phyloP scores from a whole-genome alignment of 352 stramenopile species.

The Phytopythium helicoides region DNA sequence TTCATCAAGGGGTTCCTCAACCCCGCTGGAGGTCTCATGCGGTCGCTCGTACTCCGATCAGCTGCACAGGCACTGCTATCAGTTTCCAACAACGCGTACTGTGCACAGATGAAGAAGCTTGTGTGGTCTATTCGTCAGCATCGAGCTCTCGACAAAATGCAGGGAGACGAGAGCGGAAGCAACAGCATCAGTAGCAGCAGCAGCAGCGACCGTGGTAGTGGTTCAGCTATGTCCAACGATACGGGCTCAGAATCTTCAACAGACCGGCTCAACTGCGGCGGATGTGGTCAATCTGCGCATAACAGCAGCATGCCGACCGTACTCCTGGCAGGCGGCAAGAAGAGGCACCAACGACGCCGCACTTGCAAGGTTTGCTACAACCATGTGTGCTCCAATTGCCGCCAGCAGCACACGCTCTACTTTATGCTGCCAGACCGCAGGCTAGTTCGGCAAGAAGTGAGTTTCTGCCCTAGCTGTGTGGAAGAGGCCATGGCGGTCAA shows the following conservation, averaged over 20 bases:
- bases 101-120: constrained; percentile 41
- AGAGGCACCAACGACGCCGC: constrained; percentile 7
- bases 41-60: constrained; percentile 28
- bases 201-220: constrained; percentile 9
- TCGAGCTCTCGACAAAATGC: not conserved
- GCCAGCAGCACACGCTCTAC: constrained; percentile 34
- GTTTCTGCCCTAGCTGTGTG: constrained; percentile 20
- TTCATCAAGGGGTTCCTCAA: constrained; percentile 34
- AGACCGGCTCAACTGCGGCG: not conserved
- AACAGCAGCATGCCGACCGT: constrained; percentile 11
- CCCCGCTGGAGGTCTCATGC: constrained; percentile 30
- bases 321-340: constrained; percentile 6
- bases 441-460: constrained; percentile 22
- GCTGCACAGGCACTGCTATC: constrained; percentile 23
- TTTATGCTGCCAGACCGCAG: constrained; percentile 26
- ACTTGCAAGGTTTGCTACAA: constrained; percentile 41
- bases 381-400: constrained; percentile 47
- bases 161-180: not conserved
- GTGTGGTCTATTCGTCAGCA: constrained; percentile 32
- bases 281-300: constrained; percentile 12
- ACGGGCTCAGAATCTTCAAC: not conserved
- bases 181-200: constrained; percentile 8
- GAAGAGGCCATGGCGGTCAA: constrained; percentile 19
- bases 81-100: constrained; percentile 25
- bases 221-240: not conserved